Evolutionary conservation across 257 asterid species (phyloP).

Genomic region (Solanum chilense): DNA sequence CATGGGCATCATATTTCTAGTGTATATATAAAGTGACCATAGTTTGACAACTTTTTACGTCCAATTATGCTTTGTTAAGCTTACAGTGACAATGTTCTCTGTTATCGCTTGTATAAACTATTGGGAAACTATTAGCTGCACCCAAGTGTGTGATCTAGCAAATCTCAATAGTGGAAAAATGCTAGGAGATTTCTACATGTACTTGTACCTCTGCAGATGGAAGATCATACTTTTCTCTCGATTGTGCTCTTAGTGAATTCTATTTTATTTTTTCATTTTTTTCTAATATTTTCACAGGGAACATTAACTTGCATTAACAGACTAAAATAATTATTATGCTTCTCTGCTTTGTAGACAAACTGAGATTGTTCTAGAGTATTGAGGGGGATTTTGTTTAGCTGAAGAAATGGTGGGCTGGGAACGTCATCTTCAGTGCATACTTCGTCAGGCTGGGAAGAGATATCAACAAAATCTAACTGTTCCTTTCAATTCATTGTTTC

Average conservation of each 20-base stretch:
- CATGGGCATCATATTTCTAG: neutral
- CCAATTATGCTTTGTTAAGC: neutral
- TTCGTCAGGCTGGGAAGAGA: slow-evolving; percentile 55
- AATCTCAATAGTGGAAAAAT: neutral
- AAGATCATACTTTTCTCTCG: neutral
- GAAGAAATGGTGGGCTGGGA: slow-evolving; percentile 67
- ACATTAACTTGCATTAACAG: neutral
- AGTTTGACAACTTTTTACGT: neutral
- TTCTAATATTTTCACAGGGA: neutral
- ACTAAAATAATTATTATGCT: neutral
- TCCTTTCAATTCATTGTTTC: slow-evolving; percentile 31
- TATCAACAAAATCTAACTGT: slow-evolving; percentile 24
- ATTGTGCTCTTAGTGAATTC: neutral
- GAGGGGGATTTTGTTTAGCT: slow-evolving; percentile 1
- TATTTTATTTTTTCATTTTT: neutral
- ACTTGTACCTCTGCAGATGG: neutral
- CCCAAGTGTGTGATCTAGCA: neutral
- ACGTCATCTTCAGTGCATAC: slow-evolving; percentile 49
- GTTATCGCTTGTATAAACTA: neutral
- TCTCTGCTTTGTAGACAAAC: neutral
- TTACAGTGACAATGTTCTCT: neutral
- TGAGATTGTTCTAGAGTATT: neutral
- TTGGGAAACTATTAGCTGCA: neutral
- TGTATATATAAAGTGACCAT: neutral
- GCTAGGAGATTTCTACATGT: neutral